A percentile compares a stretch with the other conserved stretches of the same genome.
phyloP scores from a whole-genome alignment of 2,329 filamentous ascomycete genomes.

The Colletotrichum camelliae region DNA sequence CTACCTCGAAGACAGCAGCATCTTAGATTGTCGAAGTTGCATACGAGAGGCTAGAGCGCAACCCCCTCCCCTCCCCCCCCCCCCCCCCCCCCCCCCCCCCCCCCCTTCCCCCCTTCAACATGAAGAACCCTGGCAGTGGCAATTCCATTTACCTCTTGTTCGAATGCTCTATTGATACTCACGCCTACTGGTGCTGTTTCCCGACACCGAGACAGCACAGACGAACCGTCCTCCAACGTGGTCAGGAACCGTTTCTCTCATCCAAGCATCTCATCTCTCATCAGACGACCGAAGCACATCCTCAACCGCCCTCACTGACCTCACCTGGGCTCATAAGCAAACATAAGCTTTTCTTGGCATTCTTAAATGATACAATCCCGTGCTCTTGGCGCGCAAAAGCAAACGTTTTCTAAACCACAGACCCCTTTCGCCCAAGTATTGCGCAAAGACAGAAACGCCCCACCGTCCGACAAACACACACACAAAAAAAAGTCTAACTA shows the following conservation, averaged over 20 bases:
- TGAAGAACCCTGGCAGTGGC: background rate
- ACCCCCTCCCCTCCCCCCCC: too few relatives aligned
- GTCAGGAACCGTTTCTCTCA: background rate
- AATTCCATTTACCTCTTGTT: background rate
- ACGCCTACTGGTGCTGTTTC: background rate
- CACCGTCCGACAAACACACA: background rate
- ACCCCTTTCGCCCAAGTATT: background rate
- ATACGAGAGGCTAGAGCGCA: background rate
- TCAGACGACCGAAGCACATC: background rate
- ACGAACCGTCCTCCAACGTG: background rate
- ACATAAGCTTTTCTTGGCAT: background rate
- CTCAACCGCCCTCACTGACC: background rate
- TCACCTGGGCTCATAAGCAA: background rate
- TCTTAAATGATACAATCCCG: background rate
- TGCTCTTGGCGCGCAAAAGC: background rate
- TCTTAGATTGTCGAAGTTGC: background rate
- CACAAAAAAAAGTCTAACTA: background rate
- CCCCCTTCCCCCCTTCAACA: fast-evolving
- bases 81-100: too few relatives aligned
- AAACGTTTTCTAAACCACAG: background rate
- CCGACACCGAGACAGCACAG: background rate
- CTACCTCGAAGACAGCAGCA: background rate
- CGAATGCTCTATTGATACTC: background rate
- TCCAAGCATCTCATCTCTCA: background rate
- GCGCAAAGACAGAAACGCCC: background rate